These are phyloP conservation scores for Capronia coronata DNA, from an alignment of 2,329 filamentous ascomycete genomes.

Conservation along the genomic window DNA sequence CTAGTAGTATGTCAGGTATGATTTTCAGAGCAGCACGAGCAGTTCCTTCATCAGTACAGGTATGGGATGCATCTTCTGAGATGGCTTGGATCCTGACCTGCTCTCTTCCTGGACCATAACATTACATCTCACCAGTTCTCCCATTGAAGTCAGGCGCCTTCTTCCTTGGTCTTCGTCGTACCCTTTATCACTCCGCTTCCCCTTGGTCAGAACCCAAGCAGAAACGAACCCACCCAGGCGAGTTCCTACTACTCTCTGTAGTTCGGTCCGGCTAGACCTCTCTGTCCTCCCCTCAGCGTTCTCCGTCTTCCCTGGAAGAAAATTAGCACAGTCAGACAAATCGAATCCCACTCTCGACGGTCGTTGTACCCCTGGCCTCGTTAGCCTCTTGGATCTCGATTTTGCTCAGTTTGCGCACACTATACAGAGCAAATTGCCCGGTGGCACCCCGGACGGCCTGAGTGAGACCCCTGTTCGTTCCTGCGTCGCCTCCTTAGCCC, in stretches of 20 bases:
- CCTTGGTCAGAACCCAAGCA: not conserved
- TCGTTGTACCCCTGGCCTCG: not conserved
- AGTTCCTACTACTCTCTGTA: no score
- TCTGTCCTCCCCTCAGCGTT: not conserved
- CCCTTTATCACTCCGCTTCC: not conserved
- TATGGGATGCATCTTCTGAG: no score
- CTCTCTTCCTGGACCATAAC: no score
- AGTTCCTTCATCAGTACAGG: no score
- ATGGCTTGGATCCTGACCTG: no score
- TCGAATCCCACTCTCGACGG: not conserved
- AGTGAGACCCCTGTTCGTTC: not conserved
- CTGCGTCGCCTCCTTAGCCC: slow-evolving; percentile 4
- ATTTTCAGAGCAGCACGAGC: no score
- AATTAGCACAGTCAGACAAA: not conserved
- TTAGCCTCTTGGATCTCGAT: not conserved
- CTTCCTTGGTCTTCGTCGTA: not conserved
- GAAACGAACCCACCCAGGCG: not conserved
- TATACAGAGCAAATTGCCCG: no score
- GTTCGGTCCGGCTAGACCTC: not conserved
- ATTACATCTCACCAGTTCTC: no score
- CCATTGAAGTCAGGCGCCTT: no score
- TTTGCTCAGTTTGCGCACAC: not conserved
- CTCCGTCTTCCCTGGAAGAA: not conserved
- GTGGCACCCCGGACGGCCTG: not conserved
- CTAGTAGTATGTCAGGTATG: no score